Conservation (phyloP, 768 basidiomycete species). For the Postia placenta region DNA sequence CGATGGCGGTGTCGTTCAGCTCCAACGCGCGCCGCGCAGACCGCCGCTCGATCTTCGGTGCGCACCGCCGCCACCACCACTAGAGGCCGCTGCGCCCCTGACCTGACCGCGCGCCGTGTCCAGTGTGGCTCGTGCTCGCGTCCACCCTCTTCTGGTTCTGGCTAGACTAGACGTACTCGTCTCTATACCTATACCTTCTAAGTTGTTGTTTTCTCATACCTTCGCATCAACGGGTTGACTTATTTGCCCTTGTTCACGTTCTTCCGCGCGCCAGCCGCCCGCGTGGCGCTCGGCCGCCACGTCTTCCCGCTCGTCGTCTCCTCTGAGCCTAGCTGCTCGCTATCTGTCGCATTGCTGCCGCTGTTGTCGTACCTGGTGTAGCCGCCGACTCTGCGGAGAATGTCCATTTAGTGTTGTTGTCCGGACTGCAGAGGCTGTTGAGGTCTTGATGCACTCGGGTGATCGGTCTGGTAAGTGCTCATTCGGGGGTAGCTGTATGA, state of each 20-base stretch:
- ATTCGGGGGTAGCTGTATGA: too few species aligned
- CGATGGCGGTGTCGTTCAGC: conserved; percentile 16
- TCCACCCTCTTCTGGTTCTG: background rate
- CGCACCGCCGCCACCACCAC: conserved; percentile 15
- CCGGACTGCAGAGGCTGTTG: too few species aligned
- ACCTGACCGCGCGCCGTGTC: background rate
- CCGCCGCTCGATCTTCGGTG: conserved; percentile 10
- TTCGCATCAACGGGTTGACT: background rate
- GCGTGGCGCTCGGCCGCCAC: background rate
- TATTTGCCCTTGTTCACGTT: background rate
- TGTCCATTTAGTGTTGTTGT: background rate
- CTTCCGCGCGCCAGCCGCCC: background rate
- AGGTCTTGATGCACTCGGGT: too few species aligned
- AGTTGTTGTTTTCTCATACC: background rate
- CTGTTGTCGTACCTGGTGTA: background rate
- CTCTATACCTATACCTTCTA: background rate
- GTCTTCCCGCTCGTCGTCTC: background rate
- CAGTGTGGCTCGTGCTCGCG: background rate
- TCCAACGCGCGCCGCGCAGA: conserved; percentile 7
- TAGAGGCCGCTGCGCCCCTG: background rate
- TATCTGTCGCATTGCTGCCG: background rate
- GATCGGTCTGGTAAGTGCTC: too few species aligned
- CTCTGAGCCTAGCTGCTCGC: background rate
- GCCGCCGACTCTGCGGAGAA: background rate
- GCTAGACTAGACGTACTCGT: background rate